Conservation (phyloP, 768 basidiomycete genomes). For the Mycena chlorophos region DNA sequence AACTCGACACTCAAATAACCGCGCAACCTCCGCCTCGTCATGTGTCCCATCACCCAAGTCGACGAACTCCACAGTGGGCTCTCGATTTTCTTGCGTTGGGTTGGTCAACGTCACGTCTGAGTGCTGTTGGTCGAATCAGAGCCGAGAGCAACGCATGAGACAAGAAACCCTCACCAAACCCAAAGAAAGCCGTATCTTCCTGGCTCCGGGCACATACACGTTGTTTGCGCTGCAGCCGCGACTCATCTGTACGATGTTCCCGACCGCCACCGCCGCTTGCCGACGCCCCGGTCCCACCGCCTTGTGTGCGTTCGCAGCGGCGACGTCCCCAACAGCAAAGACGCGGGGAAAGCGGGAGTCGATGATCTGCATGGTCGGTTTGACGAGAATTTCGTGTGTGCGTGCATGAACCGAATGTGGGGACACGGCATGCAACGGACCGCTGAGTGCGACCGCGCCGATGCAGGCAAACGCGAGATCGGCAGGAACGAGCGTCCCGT, state of each 20-base stretch:
- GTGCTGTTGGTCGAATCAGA: no score
- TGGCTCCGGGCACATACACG: not conserved
- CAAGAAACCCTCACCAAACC: not conserved
- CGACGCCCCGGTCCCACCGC: conserved; percentile 4
- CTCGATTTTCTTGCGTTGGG: not conserved
- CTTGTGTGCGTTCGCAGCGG: conserved; percentile 7
- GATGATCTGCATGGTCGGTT: not conserved
- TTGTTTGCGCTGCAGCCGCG: not conserved
- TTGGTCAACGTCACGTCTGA: conserved; percentile 7
- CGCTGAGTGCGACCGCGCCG: not conserved
- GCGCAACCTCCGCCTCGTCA: not conserved
- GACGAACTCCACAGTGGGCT: not conserved
- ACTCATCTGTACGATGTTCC: conserved; percentile 12
- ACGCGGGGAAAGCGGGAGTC: not conserved
- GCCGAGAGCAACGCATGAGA: not conserved
- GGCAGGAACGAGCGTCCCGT: conserved; percentile 4
- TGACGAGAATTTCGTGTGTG: not conserved
- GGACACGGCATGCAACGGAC: not conserved
- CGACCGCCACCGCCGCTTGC: conserved; percentile 2
- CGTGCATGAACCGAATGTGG: not conserved
- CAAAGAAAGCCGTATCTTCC: conserved; percentile 4
- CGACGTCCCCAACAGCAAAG: conserved; percentile 10
- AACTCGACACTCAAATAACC: conserved; percentile 7
- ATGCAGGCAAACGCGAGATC: conserved; percentile 4
- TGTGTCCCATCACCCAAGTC: conserved; percentile 3